Conservation (phyloP, 768 basidiomycete species). For the Macrocybe gigantea region DNA sequence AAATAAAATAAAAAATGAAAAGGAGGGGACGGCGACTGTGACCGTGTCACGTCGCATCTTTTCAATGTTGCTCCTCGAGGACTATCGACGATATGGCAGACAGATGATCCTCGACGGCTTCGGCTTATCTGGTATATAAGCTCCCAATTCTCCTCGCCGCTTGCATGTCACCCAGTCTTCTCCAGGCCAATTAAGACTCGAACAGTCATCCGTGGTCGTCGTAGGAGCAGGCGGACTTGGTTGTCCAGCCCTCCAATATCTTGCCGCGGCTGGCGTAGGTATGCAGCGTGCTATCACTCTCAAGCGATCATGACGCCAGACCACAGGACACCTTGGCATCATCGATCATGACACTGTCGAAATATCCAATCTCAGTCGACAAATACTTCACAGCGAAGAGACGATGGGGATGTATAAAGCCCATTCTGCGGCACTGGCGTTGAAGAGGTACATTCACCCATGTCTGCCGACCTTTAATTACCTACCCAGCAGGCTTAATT, state of each 20-base stretch:
- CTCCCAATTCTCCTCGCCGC: constrained; percentile 4
- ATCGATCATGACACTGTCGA: constrained; percentile 88
- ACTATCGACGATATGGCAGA: constrained; percentile 89
- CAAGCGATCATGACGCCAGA: background rate
- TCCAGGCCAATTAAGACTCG: constrained; percentile 80
- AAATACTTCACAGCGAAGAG: constrained; percentile 80
- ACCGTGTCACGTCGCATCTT: too few species aligned
- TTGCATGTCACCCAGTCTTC: background rate
- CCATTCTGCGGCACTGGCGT: constrained; percentile 67
- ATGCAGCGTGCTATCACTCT: constrained; percentile 14
- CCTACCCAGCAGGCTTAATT: constrained; percentile 58
- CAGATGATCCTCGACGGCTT: constrained; percentile 94
- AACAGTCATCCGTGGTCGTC: constrained; percentile 70
- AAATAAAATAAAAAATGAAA: too few species aligned
- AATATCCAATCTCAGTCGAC: constrained; percentile 85
- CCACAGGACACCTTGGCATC: constrained; percentile 75
- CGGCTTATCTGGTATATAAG: constrained; percentile 70
- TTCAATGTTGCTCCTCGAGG: constrained; percentile 40
- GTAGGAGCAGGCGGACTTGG: constrained; percentile 96
- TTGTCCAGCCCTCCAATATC: constrained; percentile 92
- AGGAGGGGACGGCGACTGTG: too few species aligned
- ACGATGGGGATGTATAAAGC: constrained; percentile 78
- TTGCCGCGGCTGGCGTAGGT: constrained; percentile 92
- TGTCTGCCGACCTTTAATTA: background rate
- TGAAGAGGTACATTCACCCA: constrained; percentile 46